Evolutionary conservation across 257 asterid species (phyloP), one percentile per base, ranked within the genome.

Genomic region (Striga asiatica): DNA sequence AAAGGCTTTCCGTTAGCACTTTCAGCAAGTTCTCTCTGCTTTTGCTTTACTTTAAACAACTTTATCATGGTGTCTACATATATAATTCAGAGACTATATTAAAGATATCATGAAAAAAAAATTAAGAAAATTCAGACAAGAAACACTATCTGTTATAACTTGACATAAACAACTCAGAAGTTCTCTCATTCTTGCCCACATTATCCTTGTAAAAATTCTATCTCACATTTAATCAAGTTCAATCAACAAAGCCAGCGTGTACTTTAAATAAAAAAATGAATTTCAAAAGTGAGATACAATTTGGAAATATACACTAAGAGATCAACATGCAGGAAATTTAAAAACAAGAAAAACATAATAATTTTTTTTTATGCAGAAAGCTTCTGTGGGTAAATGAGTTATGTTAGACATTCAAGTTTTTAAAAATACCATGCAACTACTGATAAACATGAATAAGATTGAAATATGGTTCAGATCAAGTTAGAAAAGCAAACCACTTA

Each of bases 21-120:
- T 75, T 83, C 97, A 65, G 93, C 94, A 62, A 79, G 85, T 63
- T 83, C 97, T 75, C 83, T 89, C 69, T 87, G 95, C 66, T 83
- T 89, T 66, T 85, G 96, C 69, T 89, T 89, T 38, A 85, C 97
- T 63, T 89, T 89, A 75, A 85, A 81, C 72, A 89, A 71, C 87
- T 79, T 89, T 65, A 85, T 85, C 97, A 89, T 89, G 68, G 64
- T 73, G 60, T 74, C 94, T 85, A 48, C 38, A 69, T 2, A 27
- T 16, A 61, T 38, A 38, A 42, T 57, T 39, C 52, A 67, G 32
- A 35, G n/a, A 34, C 14, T 20, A 43, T 6, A n/a, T n/a, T n/a
- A n/a, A n/a, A n/a, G n/a, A n/a, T n/a, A n/a, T n/a, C n/a, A n/a
- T n/a, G n/a, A n/a, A n/a, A n/a, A n/a, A n/a, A n/a, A n/a, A n/a